phyloP scores from a whole-genome alignment of 345 rosid species.

The Mercurialis annua region DNA sequence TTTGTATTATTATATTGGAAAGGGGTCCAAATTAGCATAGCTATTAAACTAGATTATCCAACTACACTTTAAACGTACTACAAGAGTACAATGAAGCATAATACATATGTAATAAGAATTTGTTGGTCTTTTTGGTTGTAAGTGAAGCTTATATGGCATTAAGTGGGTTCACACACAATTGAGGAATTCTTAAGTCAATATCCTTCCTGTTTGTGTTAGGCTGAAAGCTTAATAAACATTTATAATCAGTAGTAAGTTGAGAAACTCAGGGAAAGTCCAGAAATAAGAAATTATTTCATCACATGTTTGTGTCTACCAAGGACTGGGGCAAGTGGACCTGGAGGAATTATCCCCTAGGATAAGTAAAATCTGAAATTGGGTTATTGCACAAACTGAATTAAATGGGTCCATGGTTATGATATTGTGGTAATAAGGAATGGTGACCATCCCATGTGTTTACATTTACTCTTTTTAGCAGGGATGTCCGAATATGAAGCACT shows the following conservation, averaged over 20 bases:
- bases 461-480: constrained; percentile 10
- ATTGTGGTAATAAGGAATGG: constrained; percentile 25
- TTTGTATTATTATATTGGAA: background rate
- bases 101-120: background rate
- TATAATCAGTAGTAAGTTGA: background rate
- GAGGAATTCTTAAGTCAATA: background rate
- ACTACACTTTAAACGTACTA: background rate
- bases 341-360: constrained; percentile 16
- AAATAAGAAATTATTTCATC: constrained; percentile 1
- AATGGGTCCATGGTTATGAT: constrained; percentile 36
- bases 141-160: background rate
- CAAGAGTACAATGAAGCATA: background rate
- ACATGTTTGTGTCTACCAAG: constrained; percentile 19
- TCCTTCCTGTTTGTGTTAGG: background rate
- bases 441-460: constrained; percentile 41
- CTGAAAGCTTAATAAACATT: background rate
- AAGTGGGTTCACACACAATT: background rate
- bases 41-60: background rate
- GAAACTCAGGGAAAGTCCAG: background rate
- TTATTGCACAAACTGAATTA: constrained; percentile 19
- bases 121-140: background rate
- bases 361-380: constrained; percentile 29
- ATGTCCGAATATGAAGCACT: constrained; percentile 17
- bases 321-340: constrained; percentile 7
- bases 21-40: constrained; percentile 5